A percentile compares a stretch with the other conserved stretches of the same genome.
These are phyloP conservation scores for Oryza longistaminata DNA, from an alignment of 176 grass and related monocot species.

Conservation along the genomic window DNA sequence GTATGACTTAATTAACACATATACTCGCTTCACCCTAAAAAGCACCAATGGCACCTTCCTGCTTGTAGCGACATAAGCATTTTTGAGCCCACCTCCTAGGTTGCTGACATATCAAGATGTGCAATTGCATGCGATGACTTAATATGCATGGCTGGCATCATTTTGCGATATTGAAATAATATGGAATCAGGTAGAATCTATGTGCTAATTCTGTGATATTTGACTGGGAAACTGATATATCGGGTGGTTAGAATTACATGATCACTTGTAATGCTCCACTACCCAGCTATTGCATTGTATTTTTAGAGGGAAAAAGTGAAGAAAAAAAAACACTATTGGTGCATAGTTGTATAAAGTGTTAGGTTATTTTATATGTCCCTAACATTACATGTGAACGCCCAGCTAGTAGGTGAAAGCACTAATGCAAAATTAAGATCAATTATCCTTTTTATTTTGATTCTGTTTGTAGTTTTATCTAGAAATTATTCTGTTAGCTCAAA, in stretches of 20 bases:
- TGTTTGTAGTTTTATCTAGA: conserved; percentile 22
- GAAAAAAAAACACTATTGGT: background rate
- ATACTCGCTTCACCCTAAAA: background rate
- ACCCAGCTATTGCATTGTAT: background rate
- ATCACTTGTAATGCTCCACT: background rate
- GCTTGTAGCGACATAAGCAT: background rate
- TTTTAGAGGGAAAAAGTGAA: background rate
- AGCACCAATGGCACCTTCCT: background rate
- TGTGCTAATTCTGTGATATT: conserved; percentile 7
- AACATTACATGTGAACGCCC: background rate
- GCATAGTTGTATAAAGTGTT: background rate
- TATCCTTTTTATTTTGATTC: background rate
- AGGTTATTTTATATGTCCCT: background rate
- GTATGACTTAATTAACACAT: background rate
- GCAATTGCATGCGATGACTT: background rate
- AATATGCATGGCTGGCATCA: background rate
- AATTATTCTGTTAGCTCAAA: background rate
- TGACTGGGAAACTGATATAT: background rate
- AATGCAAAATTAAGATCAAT: conserved; percentile 9
- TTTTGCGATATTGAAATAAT: background rate
- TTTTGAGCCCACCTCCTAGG: background rate
- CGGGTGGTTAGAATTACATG: background rate
- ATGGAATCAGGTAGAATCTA: background rate
- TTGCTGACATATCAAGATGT: background rate
- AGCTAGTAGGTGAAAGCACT: background rate